Evolutionary conservation across 1,139 yeast species (phyloP).

Genomic region (Blastobotrys indianensis): DNA sequence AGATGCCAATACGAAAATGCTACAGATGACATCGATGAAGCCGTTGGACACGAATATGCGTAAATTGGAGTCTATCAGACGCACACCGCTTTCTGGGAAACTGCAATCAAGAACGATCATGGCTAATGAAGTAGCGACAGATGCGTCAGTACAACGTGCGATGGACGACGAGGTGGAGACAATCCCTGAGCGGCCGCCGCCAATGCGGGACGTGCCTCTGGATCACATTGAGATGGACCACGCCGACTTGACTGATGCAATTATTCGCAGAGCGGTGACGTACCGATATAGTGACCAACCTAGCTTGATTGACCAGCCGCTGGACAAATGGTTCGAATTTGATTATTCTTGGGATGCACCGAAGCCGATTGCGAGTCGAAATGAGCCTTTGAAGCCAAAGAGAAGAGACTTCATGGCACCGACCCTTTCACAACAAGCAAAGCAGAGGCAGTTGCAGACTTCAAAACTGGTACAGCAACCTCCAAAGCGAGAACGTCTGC

Average conservation of each 20-base stretch:
- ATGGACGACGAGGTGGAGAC: constrained; percentile 20
- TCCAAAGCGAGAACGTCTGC: constrained; percentile 6
- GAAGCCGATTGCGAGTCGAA: background rate
- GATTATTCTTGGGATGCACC: background rate
- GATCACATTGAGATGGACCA: constrained; percentile 25
- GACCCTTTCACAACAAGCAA: constrained; percentile 21
- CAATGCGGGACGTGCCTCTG: constrained; percentile 20
- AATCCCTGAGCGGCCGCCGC: constrained; percentile 16
- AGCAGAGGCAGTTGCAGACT: constrained; percentile 12
- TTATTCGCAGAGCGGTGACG: no score
- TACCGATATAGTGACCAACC: no score
- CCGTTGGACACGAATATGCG: constrained; percentile 4
- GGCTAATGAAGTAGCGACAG: background rate
- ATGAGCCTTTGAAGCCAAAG: background rate
- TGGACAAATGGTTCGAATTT: constrained; percentile 1
- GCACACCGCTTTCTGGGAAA: constrained; percentile 14
- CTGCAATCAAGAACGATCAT: constrained; percentile 1
- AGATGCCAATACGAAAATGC: constrained; percentile 18
- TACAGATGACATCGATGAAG: background rate
- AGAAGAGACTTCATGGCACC: constrained; percentile 20
- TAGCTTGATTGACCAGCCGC: background rate
- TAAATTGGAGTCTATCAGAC: constrained; percentile 1
- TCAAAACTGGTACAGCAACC: constrained; percentile 1
- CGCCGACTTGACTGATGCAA: constrained; percentile 11
- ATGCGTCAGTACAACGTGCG: constrained; percentile 3